Percentiles rank a stretch among this genome's conserved stretches.
Conservation (phyloP, 371 early-diverging fungal genomes). For the Massospora cicadina region DNA sequence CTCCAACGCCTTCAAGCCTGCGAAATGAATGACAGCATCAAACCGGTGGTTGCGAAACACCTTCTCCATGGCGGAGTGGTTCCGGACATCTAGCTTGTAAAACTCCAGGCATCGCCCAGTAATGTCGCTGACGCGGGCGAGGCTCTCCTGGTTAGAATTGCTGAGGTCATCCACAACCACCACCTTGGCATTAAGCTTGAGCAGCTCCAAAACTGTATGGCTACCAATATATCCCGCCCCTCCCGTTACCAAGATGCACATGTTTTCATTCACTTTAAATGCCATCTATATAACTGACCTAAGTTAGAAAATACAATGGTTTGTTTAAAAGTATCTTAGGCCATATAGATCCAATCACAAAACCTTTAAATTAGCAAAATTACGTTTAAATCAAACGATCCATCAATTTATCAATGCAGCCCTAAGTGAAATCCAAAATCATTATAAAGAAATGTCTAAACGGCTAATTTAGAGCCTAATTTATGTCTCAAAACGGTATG, state of each 20-base stretch:
- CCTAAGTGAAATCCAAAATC: no score
- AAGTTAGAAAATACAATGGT: no score
- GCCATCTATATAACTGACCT: no score
- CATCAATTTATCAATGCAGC: no score
- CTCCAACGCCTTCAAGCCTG: conserved; percentile 77
- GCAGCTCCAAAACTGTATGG: conserved; percentile 73
- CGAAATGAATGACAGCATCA: conserved; percentile 74
- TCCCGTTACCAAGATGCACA: conserved; percentile 44
- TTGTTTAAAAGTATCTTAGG: no score
- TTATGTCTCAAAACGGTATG: no score
- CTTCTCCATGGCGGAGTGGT: conserved; percentile 17
- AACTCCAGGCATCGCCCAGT: conserved; percentile 28
- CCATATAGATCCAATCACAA: no score
- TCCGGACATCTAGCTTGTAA: conserved; percentile 32
- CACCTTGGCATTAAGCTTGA: conserved; percentile 41
- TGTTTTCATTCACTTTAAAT: background rate
- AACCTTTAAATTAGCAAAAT: no score
- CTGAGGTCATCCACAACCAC: conserved; percentile 69
- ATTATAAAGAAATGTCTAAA: no score
- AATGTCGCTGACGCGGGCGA: conserved; percentile 45
- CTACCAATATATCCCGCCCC: conserved; percentile 77
- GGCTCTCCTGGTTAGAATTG: conserved; percentile 50
- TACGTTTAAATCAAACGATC: no score
- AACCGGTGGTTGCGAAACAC: conserved; percentile 19
- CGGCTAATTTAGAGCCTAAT: no score